These are phyloP conservation scores for Trapa incisa DNA, from an alignment of 345 rosid species.

Conservation along the genomic window DNA sequence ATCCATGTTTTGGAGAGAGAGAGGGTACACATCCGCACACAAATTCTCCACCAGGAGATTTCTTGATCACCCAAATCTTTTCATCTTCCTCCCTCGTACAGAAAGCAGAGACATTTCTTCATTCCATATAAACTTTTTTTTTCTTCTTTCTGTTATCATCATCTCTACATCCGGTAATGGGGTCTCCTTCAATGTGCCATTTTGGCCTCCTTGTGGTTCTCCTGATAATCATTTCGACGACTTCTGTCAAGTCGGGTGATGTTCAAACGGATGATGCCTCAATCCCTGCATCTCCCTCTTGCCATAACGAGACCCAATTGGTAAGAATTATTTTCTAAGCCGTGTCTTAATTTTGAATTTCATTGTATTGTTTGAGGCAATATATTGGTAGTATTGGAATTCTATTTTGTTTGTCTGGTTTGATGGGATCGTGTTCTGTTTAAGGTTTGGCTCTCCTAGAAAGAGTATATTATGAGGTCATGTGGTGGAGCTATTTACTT, in stretches of 20 bases:
- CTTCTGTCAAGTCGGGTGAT: constrained; percentile 26
- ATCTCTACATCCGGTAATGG: constrained; percentile 1
- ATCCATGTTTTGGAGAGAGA: neutral
- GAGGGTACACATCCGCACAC: no score
- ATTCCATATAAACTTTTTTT: neutral
- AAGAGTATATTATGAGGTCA: no score
- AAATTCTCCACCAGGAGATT: neutral
- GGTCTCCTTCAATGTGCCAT: neutral
- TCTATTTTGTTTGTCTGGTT: no score
- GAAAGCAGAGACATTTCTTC: constrained; percentile 3
- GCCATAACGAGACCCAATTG: constrained; percentile 36
- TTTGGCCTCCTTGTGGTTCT: neutral
- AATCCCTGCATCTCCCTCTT: constrained; percentile 23
- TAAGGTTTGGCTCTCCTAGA: neutral
- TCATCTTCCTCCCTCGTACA: neutral
- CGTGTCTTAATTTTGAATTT: neutral
- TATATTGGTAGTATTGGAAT: neutral
- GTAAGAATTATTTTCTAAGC: constrained; percentile 12
- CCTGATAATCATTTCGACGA: neutral
- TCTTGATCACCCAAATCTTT: neutral
- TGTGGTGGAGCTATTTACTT: neutral
- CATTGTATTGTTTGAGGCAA: neutral
- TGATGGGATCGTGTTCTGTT: neutral
- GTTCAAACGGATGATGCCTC: constrained; percentile 21
- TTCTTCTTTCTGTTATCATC: neutral